phyloP scores from a whole-genome alignment of 257 asterid genomes.

The Solanum okadae region DNA sequence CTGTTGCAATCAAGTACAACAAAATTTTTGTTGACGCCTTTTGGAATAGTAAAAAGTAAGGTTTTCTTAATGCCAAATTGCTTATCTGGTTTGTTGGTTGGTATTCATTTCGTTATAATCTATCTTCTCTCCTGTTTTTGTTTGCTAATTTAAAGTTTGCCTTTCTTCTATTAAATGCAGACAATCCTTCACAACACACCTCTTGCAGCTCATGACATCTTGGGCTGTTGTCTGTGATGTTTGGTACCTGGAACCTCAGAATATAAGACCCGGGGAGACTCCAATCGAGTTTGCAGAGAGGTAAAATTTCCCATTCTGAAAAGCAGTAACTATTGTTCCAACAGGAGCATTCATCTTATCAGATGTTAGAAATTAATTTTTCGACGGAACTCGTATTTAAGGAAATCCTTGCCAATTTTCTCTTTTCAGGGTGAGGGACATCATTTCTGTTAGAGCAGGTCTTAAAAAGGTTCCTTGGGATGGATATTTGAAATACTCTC shows the following conservation, averaged over 20 bases:
- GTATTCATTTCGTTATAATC: not conserved
- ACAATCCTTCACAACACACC: slow-evolving; percentile 89
- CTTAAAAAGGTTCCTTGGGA: slow-evolving; percentile 69
- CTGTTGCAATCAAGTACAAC: slow-evolving; percentile 93
- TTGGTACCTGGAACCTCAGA: slow-evolving; percentile 97
- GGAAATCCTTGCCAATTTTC: not conserved
- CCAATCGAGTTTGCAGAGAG: slow-evolving; percentile 98
- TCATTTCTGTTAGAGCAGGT: slow-evolving; percentile 83
- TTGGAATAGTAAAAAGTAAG: slow-evolving; percentile 93
- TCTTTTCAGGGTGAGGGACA: slow-evolving; percentile 77
- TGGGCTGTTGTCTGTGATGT: slow-evolving; percentile 99
- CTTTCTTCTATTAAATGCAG: slow-evolving; percentile 28
- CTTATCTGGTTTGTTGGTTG: not conserved
- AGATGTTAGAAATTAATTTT: not conserved
- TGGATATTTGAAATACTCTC: slow-evolving; percentile 85
- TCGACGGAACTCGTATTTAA: not conserved
- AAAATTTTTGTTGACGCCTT: slow-evolving; percentile 96
- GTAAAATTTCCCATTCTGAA: slow-evolving; percentile 13
- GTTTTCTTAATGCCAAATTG: not conserved
- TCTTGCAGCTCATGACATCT: slow-evolving; percentile 97
- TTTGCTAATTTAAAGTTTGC: not conserved
- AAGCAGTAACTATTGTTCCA: not conserved
- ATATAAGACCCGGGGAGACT: slow-evolving; percentile 77
- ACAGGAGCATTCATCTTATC: not conserved
- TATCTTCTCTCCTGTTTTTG: not conserved